A percentile compares a stretch with the other conserved stretches of the same genome.
Evolutionary conservation across 2,329 filamentous ascomycete genomes (phyloP).

Genomic region (Cordyceps cateniannulata): DNA sequence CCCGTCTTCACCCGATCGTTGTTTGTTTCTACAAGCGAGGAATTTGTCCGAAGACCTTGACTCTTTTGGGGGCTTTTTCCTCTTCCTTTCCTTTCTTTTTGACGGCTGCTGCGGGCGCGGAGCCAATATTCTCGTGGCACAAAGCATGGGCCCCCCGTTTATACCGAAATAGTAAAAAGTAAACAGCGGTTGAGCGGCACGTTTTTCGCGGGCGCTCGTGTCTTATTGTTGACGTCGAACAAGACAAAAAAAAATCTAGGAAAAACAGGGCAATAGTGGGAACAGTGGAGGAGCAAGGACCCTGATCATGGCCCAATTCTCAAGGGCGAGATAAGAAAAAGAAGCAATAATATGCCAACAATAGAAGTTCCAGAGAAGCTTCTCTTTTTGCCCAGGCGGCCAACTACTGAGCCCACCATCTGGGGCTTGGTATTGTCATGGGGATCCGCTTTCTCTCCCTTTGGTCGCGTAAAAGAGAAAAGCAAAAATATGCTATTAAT

Average conservation of each 20-base stretch:
- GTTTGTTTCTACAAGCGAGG: slow-evolving; percentile 2
- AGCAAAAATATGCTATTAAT: neutral
- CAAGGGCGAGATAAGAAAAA: neutral
- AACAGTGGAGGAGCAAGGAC: neutral
- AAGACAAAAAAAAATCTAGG: neutral
- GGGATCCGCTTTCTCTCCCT: slow-evolving; percentile 1
- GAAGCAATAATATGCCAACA: neutral
- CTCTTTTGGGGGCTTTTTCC: neutral
- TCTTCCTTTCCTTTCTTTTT: neutral
- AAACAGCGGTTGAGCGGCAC: neutral
- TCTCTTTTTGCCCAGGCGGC: neutral
- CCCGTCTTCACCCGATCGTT: neutral
- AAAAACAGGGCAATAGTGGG: neutral
- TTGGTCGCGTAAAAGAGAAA: neutral
- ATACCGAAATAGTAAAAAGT: neutral
- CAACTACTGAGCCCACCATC: neutral
- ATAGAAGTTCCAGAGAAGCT: slow-evolving; percentile 10
- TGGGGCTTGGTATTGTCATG: neutral
- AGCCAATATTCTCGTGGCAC: neutral
- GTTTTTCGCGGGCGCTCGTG: neutral
- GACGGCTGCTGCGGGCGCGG: neutral
- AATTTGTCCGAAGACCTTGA: neutral
- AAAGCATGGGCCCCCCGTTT: too few species aligned
- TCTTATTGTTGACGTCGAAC: neutral
- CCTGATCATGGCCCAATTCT: neutral